Conservation (phyloP, 257 asterid species). For the Fraxinus pennsylvanica region DNA sequence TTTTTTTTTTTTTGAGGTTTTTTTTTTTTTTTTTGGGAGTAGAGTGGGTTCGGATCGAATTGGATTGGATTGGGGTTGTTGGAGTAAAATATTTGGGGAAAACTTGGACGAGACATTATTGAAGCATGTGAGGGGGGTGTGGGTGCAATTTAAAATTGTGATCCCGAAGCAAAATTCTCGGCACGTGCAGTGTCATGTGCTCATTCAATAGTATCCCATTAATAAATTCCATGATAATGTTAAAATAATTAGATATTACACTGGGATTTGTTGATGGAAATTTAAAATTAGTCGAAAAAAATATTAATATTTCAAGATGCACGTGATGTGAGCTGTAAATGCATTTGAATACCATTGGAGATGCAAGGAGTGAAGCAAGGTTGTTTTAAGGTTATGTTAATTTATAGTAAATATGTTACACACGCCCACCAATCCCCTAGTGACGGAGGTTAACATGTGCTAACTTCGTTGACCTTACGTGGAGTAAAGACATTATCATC, state of each 20-base stretch:
- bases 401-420: neutral
- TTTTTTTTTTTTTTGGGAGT: too few species aligned
- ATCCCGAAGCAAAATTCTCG: conserved; percentile 61
- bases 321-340: neutral
- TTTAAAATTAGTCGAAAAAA: neutral
- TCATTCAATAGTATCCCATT: conserved; percentile 23
- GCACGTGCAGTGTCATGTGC: conserved; percentile 71
- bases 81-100: neutral
- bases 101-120: conserved; percentile 31
- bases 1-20: too few species aligned
- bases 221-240: conserved; percentile 3
- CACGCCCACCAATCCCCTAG: too few species aligned
- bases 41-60: too few species aligned
- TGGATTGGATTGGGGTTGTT: too few species aligned
- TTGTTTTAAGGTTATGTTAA: neutral
- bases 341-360: neutral
- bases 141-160: conserved; percentile 38
- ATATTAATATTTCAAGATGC: neutral
- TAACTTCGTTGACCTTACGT: neutral
- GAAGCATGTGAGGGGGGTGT: conserved; percentile 51
- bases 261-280: conserved; percentile 38
- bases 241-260: conserved; percentile 17
- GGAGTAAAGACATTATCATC: neutral
- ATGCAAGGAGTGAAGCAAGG: neutral
- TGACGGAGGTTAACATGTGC: neutral